Evolutionary conservation across 108 stramenopile genomes (phyloP), one percentile per base, ranked within the genome.

Genomic region (Fistulifera solaris): DNA sequence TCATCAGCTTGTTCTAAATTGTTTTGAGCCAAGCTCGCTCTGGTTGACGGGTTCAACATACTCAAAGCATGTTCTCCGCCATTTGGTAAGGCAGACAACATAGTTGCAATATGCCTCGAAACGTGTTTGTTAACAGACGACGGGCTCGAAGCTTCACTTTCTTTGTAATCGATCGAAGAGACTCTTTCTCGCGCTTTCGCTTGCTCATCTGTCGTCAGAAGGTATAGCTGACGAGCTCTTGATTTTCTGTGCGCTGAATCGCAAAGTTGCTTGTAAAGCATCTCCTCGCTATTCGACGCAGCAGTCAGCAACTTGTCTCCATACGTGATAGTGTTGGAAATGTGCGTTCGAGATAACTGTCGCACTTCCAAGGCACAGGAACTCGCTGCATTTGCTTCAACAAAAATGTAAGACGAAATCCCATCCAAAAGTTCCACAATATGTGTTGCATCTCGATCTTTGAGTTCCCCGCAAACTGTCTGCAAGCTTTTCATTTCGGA

Each of bases 41-140:
- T 44, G 24, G 83, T 75, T 38, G 74, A 63, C 22, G 78, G 72
- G 19, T 64, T 76, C 1, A 89, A 61, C 22, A 85, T 78, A 35
- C 84, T 81, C 76, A 88, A 79, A 2, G 81, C 83, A 26, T 83
- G 67, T 23, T 80, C 82, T 19, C 81, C 88, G 0, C 77, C 75
- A 40, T 77, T 54, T 18, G 79, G 75, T 19, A 78, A 50, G 11
- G 70, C 69, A 12, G 67, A 60, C 23, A 82, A 65, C 67, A 82
- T 76, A 42, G 75, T 74, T 2, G 73, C 77, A 53, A 82, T 58
- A 6, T 74, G 77, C 55, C 75, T 81, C 27, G 62, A 73, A 53
- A 81, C 55, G 52, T 42, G 27, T 16, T 22, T 38, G 27, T 41
- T 57, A 40, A 44, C 53, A 35, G 31, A 35, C 3, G 31, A 35